Evolutionary conservation across 371 early-diverging fungal genomes (phyloP), one percentile per base, ranked within the genome.

Genomic region (Choanephora cucurbitarum): DNA sequence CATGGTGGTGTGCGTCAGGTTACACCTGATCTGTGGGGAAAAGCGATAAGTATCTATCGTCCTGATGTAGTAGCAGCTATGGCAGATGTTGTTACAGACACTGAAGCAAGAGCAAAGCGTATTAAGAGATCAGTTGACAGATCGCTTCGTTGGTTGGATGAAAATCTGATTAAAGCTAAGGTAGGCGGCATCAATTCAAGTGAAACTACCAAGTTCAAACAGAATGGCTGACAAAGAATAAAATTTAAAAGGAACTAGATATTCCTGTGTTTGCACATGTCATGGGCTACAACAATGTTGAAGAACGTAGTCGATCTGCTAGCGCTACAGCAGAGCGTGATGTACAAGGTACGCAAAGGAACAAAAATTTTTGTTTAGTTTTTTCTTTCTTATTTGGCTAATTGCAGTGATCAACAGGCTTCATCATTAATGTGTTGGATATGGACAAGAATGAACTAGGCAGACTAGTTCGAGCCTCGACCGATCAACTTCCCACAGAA

Each of bases 91-190:
- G 55, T 78, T 4, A 70, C 79, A 18, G 84, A 82, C 22, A 45
- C 71, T 11, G 77, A 71, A 7, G 72, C 76, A 23, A 76, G 80
- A 19, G 66, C 63, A 17, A 90, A 87, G 51, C 80, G 91, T 39
- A 76, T 87, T 5, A 62, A 62, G 34, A 84, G 81, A 60, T 86
- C 90, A 6, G 85, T 90, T 0, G 79, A 86, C 50, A 73, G 91
- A 49, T 78, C 89, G 1, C 60, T 84, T 14, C 77, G 77, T 21
- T 91, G 91, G 91, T 57, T 77, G 15, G 77, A 73, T 46, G 55
- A 58, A 13, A 69, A 65, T 42, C 34, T 71, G 7, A 44, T 21
- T 19, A 63, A 73, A 53, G 64, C 67, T 50, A 59, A 76, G 60
- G 65, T 58, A 50, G 39, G 44, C 32, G n/a, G 52, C 60, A 3